Evolutionary conservation across 768 basidiomycete genomes (phyloP).

Genomic region (Calocybe gangraenosa): DNA sequence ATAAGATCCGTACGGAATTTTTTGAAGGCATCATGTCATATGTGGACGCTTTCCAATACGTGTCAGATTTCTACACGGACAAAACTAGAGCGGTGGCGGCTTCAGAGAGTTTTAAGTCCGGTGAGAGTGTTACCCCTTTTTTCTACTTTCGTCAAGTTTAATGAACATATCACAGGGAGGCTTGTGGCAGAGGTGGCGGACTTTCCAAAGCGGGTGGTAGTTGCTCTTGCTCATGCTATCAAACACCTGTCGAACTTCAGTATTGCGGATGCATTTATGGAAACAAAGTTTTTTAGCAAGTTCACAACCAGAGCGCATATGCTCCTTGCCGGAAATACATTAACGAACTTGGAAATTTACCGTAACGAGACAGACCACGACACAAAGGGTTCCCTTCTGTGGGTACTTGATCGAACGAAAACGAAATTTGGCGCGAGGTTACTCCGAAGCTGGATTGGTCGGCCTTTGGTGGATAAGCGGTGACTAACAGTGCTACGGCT

Average conservation of each 20-base stretch:
- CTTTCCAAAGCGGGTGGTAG: slow-evolving; percentile 65
- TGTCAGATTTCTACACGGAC: slow-evolving; percentile 64
- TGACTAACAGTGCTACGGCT: slow-evolving; percentile 23
- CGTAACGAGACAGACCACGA: slow-evolving; percentile 82
- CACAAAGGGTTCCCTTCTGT: slow-evolving; percentile 72
- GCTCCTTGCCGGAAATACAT: slow-evolving; percentile 84
- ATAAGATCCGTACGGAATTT: slow-evolving; percentile 59
- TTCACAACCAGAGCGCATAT: slow-evolving; percentile 80
- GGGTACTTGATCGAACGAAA: slow-evolving; percentile 81
- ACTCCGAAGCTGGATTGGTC: slow-evolving; percentile 81
- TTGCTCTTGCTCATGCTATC: slow-evolving; percentile 72
- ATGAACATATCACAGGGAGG: slow-evolving; percentile 36
- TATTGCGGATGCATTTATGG: slow-evolving; percentile 74
- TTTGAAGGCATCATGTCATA: slow-evolving; percentile 53
- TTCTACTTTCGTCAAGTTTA: background rate
- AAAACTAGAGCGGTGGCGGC: slow-evolving; percentile 34
- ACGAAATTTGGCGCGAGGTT: slow-evolving; percentile 87
- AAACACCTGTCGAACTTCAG: slow-evolving; percentile 69
- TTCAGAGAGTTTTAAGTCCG: slow-evolving; percentile 42
- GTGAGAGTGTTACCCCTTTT: slow-evolving; percentile 23
- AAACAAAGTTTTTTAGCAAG: slow-evolving; percentile 71
- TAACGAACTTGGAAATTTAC: slow-evolving; percentile 91
- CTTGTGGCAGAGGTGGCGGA: slow-evolving; percentile 58
- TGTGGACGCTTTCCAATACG: slow-evolving; percentile 62
- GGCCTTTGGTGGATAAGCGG: slow-evolving; percentile 74